Evolutionary conservation across 371 early-diverging fungal species (phyloP).

Genomic region (Dentiscutata heterogama): DNA sequence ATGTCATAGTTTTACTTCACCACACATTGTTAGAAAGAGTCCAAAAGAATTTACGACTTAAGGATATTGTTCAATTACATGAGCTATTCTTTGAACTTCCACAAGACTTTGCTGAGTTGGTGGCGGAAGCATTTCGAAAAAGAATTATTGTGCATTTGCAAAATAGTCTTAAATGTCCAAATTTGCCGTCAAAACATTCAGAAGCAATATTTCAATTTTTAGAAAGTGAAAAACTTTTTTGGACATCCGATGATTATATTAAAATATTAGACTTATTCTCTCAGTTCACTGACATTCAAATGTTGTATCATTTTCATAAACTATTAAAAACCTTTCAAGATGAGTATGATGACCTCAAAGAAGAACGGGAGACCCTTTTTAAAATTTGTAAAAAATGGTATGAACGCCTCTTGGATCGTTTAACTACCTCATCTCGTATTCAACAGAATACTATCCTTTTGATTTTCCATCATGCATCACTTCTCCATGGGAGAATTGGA

Average conservation of each 20-base stretch:
- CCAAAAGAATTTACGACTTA: neutral
- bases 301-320: neutral
- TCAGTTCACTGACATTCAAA: neutral
- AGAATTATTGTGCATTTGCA: neutral
- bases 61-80: neutral
- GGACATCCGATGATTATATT: constrained; percentile 27
- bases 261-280: neutral
- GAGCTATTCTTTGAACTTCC: neutral
- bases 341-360: neutral
- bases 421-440: neutral
- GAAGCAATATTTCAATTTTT: neutral
- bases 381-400: constrained; percentile 32
- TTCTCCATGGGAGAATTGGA: neutral
- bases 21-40: neutral
- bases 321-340: constrained; percentile 22
- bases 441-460: neutral
- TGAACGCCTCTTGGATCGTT: neutral
- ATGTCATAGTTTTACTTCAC: neutral
- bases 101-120: neutral
- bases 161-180: neutral
- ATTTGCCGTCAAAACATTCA: neutral
- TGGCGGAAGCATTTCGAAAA: neutral
- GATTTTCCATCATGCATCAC: neutral
- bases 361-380: too few relatives aligned
- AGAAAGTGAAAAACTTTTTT: neutral